Percentiles rank a stretch among this genome's conserved stretches.
Conservation (phyloP, 2,329 filamentous ascomycete genomes). For the Stenocarpella maydis region DNA sequence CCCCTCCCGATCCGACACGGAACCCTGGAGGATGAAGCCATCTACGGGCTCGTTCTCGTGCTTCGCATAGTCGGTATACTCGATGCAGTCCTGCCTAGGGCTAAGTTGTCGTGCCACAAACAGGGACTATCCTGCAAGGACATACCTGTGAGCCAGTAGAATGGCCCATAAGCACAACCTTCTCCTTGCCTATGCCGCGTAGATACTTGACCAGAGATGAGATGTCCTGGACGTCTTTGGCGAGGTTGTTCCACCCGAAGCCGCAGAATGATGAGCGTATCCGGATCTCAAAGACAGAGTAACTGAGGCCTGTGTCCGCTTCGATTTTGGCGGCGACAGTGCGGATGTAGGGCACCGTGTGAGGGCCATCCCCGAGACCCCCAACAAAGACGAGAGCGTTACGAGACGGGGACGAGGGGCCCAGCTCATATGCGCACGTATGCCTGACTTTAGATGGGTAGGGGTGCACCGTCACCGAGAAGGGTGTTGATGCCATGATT, state of each 20-base stretch:
- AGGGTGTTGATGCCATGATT: conserved; percentile 33
- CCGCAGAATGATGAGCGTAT: conserved; percentile 62
- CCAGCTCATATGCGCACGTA: conserved; percentile 41
- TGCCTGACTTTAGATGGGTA: conserved; percentile 38
- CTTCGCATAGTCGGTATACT: conserved; percentile 57
- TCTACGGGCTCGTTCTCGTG: conserved; percentile 65
- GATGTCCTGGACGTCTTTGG: conserved; percentile 63
- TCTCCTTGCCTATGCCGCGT: conserved; percentile 57
- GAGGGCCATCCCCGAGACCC: conserved; percentile 74
- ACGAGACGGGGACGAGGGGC: conserved; percentile 25
- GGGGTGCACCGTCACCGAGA: conserved; percentile 41
- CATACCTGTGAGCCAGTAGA: conserved; percentile 65
- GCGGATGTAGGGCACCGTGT: conserved; percentile 67
- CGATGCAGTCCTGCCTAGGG: conserved; percentile 61
- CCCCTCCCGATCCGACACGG: conserved; percentile 79
- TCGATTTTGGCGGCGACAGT: conserved; percentile 55
- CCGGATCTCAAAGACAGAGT: conserved; percentile 65
- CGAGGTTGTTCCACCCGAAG: conserved; percentile 60
- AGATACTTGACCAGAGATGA: conserved; percentile 62
- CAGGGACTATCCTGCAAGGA: neutral
- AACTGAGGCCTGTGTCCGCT: conserved; percentile 48
- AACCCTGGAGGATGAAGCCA: conserved; percentile 81
- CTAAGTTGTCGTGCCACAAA: conserved; percentile 23
- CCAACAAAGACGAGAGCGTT: conserved; percentile 76
- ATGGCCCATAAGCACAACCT: conserved; percentile 65